Conservation (phyloP, 164 flowering plant species). For the Taxillus chinensis region DNA sequence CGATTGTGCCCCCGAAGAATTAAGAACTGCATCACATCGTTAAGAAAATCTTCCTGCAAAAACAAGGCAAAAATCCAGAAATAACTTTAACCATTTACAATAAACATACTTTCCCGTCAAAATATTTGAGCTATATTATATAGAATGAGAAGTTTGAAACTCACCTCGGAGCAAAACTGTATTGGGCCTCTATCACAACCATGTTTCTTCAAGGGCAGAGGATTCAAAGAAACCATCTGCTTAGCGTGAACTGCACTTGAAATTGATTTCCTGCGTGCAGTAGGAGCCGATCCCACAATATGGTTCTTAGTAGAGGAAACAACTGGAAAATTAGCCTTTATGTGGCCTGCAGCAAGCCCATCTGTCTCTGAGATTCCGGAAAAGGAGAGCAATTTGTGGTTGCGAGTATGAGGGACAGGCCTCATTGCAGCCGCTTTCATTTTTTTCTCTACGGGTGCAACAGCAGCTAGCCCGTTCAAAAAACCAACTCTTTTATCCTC, state of each 20-base stretch:
- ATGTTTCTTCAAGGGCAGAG: constrained; percentile 93
- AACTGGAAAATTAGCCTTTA: constrained; percentile 33
- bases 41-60: constrained; percentile 81
- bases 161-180: constrained; percentile 85
- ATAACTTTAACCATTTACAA: background rate
- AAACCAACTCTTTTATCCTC: constrained; percentile 14
- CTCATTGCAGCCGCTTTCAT: constrained; percentile 76
- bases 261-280: constrained; percentile 46
- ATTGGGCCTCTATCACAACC: constrained; percentile 88
- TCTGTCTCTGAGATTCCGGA: constrained; percentile 45
- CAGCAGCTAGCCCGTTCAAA: constrained; percentile 15
- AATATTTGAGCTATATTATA: background rate
- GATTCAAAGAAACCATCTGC: constrained; percentile 82
- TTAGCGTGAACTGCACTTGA: constrained; percentile 73
- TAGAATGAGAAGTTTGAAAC: constrained; percentile 3
- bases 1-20: constrained; percentile 87
- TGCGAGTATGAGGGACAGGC: constrained; percentile 79
- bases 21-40: constrained; percentile 95
- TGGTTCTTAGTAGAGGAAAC: constrained; percentile 43
- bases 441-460: constrained; percentile 28
- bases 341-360: constrained; percentile 39
- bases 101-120: too few relatives aligned
- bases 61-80: background rate
- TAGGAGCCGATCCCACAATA: constrained; percentile 34
- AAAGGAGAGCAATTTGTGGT: constrained; percentile 71